phyloP scores from a whole-genome alignment of 805 yeast genomes.

The Candida glaebosa region DNA sequence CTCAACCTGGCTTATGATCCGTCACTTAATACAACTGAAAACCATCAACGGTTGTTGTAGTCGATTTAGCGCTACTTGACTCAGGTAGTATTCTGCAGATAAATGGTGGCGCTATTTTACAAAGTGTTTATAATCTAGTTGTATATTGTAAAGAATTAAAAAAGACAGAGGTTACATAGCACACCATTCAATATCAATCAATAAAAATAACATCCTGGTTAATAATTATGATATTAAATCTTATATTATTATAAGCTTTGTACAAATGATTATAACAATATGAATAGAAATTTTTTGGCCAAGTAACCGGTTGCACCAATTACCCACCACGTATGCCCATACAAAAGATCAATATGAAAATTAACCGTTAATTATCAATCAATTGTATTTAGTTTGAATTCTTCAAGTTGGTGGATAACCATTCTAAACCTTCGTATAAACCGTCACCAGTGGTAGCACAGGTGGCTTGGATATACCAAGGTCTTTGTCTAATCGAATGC shows the following conservation, averaged over 20 bases:
- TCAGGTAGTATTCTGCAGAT: too few species aligned
- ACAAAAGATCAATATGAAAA: background rate
- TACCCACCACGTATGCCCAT: background rate
- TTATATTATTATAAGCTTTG: conserved; percentile 1
- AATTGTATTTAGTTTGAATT: conserved; percentile 23
- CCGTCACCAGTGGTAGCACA: conserved; percentile 99
- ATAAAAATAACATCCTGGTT: too few species aligned
- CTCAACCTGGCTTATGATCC: too few species aligned
- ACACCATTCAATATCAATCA: too few species aligned
- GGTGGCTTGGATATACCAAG: conserved; percentile 98
- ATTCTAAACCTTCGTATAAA: conserved; percentile 94
- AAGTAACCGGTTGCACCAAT: background rate
- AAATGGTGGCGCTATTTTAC: too few species aligned
- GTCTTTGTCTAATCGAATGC: conserved; percentile 96
- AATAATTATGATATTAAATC: conserved; percentile 1
- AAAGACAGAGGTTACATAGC: too few species aligned
- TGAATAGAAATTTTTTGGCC: background rate
- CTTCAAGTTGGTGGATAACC: conserved; percentile 91
- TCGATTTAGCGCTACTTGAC: too few species aligned
- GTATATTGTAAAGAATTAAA: too few species aligned
- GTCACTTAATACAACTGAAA: too few species aligned
- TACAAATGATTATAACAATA: conserved; percentile 1
- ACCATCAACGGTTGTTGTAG: too few species aligned
- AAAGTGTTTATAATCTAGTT: too few species aligned
- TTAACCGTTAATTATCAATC: background rate